Evolutionary conservation across 768 basidiomycete genomes (phyloP).

Genomic region (Lactarius quietus): DNA sequence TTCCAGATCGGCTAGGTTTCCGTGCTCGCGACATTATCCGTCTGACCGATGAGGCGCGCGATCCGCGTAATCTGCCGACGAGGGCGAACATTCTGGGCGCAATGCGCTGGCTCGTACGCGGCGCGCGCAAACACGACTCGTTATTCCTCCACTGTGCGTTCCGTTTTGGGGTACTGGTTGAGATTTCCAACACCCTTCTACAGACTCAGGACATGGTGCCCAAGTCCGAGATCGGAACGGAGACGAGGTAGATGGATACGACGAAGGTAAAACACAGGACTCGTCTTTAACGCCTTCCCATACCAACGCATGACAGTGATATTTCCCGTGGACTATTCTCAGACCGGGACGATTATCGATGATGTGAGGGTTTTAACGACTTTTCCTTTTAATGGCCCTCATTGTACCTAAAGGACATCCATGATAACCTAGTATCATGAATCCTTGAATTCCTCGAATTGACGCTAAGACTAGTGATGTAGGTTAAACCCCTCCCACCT

Average conservation of each 20-base stretch:
- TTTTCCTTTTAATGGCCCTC: not conserved
- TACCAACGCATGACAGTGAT: conserved; percentile 32
- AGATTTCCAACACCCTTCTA: not conserved
- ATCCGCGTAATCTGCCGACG: conserved; percentile 41
- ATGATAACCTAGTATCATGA: conserved; percentile 19
- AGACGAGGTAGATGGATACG: conserved; percentile 41
- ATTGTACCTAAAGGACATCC: conserved; percentile 17
- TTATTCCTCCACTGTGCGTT: conserved; percentile 40
- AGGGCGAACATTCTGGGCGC: conserved; percentile 46
- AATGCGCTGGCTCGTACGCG: conserved; percentile 49
- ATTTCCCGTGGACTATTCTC: conserved; percentile 47
- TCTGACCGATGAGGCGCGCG: conserved; percentile 41
- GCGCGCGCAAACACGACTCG: conserved; percentile 45
- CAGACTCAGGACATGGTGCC: conserved; percentile 48
- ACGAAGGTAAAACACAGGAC: conserved; percentile 29
- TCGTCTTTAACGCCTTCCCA: not conserved
- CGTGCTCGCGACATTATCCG: conserved; percentile 46
- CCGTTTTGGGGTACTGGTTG: not conserved
- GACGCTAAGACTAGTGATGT: not conserved
- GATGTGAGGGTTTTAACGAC: conserved; percentile 36
- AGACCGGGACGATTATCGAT: conserved; percentile 46
- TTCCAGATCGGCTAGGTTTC: conserved; percentile 40
- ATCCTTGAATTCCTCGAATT: not conserved
- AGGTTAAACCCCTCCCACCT: conserved; percentile 41
- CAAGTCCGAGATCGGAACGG: conserved; percentile 41